A percentile compares a stretch with the other conserved stretches of the same genome.
phyloP scores from a whole-genome alignment of 371 early-diverging fungal genomes.

The Umbelopsis sp. region DNA sequence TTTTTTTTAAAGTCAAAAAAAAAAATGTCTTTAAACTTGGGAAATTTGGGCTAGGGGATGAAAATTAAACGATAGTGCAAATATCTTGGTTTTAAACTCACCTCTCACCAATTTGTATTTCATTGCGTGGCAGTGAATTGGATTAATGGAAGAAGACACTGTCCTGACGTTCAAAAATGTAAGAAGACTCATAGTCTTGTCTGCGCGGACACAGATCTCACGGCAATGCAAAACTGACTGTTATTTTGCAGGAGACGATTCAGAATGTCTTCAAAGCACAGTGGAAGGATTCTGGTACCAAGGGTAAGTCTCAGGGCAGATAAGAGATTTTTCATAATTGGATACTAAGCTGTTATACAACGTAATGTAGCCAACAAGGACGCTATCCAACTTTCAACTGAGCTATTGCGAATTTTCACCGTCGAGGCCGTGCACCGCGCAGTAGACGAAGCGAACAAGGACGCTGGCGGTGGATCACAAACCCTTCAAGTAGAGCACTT shows the following conservation, averaged over 20 bases:
- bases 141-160: slow-evolving; percentile 11
- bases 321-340: no score
- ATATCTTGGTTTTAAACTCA: no score
- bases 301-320: neutral
- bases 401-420: slow-evolving; percentile 5
- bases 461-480: slow-evolving; percentile 14
- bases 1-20: no score
- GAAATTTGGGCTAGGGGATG: no score
- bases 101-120: neutral
- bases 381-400: neutral
- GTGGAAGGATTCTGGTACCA: neutral
- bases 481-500: slow-evolving; percentile 10
- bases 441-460: slow-evolving; percentile 13
- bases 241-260: slow-evolving; percentile 5
- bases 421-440: slow-evolving; percentile 12
- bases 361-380: neutral
- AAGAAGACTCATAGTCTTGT: neutral
- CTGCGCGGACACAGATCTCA: neutral
- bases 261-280: neutral
- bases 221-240: neutral
- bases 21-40: no score
- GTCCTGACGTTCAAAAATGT: slow-evolving; percentile 5
- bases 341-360: neutral
- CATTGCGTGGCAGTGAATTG: neutral
- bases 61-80: no score